phyloP scores from a whole-genome alignment of 1,284 basidiomycete species.

The Fomes fomentarius region DNA sequence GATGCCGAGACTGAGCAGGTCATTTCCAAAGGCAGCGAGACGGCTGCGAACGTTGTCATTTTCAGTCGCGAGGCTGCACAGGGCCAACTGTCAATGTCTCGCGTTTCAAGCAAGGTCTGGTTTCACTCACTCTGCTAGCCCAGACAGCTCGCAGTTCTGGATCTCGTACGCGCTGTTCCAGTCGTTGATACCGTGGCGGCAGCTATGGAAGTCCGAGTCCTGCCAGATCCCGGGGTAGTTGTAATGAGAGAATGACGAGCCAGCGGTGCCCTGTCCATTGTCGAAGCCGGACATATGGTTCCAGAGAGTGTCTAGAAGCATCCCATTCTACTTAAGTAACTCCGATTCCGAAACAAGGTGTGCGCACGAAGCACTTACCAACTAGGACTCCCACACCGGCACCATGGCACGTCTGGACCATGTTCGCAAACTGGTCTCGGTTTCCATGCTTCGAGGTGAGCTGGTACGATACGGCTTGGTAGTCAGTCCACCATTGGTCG shows the following conservation, averaged over 20 bases:
- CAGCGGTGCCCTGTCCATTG: conserved; percentile 50
- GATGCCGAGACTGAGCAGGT: conserved; percentile 61
- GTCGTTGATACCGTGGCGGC: conserved; percentile 61
- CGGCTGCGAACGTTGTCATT: conserved; percentile 58
- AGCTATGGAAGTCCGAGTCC: conserved; percentile 63
- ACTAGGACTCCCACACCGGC: conserved; percentile 65
- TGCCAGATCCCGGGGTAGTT: conserved; percentile 60
- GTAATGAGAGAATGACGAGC: conserved; percentile 57
- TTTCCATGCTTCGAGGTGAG: conserved; percentile 62
- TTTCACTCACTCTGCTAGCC: conserved; percentile 58
- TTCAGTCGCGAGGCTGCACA: conserved; percentile 61
- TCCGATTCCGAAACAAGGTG: no score
- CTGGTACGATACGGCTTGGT: conserved; percentile 67
- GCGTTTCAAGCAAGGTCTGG: no score
- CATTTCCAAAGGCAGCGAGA: conserved; percentile 63
- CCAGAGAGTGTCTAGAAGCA: conserved; percentile 54
- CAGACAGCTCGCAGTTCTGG: conserved; percentile 60
- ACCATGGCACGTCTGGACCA: conserved; percentile 59
- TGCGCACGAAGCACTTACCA: conserved; percentile 45
- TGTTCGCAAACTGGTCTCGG: conserved; percentile 54
- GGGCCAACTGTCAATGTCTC: no score
- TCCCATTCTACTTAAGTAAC: no score
- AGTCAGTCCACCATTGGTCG: conserved; percentile 70
- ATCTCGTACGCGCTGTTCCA: conserved; percentile 56
- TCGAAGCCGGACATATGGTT: conserved; percentile 65